Percentiles rank a stretch among this genome's conserved stretches.
Evolutionary conservation across 106 monocot species (phyloP).

Genomic region (Phalaenopsis equestris): DNA sequence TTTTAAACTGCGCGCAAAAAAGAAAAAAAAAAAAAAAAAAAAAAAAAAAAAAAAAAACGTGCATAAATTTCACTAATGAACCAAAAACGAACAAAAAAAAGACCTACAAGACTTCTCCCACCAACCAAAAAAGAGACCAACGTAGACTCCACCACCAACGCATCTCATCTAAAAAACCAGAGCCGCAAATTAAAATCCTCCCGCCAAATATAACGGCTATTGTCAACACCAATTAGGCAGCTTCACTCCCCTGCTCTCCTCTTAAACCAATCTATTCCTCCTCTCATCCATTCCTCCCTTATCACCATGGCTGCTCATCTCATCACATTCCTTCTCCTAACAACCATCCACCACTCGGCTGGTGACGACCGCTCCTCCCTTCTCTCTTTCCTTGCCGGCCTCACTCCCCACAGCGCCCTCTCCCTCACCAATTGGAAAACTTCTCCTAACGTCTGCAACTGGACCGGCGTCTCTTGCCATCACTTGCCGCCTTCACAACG

Average conservation of each 20-base stretch:
- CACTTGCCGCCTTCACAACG: conserved; percentile 1
- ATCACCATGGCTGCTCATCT: background rate
- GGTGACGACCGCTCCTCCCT: conserved; percentile 31
- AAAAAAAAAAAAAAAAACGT: too few relatives aligned
- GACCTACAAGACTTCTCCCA: too few relatives aligned
- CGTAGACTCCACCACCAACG: conserved; percentile 7
- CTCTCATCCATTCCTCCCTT: background rate
- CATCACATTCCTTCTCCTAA: background rate
- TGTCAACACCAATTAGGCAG: conserved; percentile 48
- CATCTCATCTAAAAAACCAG: background rate
- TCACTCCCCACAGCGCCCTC: conserved; percentile 2
- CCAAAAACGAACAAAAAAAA: too few relatives aligned
- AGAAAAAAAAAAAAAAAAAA: too few relatives aligned
- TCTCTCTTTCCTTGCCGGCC: conserved; percentile 26
- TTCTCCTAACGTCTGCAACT: conserved; percentile 35
- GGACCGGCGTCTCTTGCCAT: conserved; percentile 67
- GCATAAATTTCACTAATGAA: too few relatives aligned
- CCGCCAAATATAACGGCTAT: conserved; percentile 35
- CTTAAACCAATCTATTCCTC: conserved; percentile 28
- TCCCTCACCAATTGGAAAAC: conserved; percentile 23
- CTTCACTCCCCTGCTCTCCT: background rate
- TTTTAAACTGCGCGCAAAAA: too few relatives aligned
- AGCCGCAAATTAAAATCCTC: background rate
- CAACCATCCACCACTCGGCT: background rate
- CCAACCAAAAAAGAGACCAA: background rate